Conservation (phyloP, 495 filamentous ascomycete genomes). For the Penicillium mononematosum region DNA sequence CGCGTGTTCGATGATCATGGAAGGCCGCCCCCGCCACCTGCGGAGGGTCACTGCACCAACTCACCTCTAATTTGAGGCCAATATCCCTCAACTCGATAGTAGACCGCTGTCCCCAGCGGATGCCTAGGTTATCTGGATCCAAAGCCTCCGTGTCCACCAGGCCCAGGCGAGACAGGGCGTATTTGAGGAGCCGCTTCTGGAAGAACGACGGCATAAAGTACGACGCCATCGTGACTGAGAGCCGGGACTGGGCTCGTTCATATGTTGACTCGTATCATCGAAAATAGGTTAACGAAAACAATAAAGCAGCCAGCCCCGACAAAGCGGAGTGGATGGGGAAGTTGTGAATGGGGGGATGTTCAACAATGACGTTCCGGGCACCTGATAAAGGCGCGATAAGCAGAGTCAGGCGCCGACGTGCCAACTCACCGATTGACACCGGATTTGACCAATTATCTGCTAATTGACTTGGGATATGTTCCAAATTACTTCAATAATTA, state of each 20-base stretch:
- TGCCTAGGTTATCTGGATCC: slow-evolving; percentile 75
- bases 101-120: slow-evolving; percentile 71
- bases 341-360: slow-evolving; percentile 14
- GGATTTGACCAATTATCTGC: neutral
- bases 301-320: slow-evolving; percentile 9
- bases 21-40: slow-evolving; percentile 10
- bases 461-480: neutral
- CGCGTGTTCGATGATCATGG: slow-evolving; percentile 2
- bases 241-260: slow-evolving; percentile 36
- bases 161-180: slow-evolving; percentile 74
- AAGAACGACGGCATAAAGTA: slow-evolving; percentile 72
- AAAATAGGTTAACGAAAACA: slow-evolving; percentile 1
- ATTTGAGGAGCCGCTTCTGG: slow-evolving; percentile 79
- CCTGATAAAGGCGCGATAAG: slow-evolving; percentile 34
- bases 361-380: slow-evolving; percentile 32
- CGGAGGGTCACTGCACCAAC: slow-evolving; percentile 19
- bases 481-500: neutral
- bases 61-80: slow-evolving; percentile 68
- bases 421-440: slow-evolving; percentile 14
- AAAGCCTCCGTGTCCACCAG: slow-evolving; percentile 78
- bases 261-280: slow-evolving; percentile 29
- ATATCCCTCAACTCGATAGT: slow-evolving; percentile 80
- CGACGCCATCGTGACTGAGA: slow-evolving; percentile 42
- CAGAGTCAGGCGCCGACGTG: slow-evolving; percentile 38
- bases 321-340: slow-evolving; percentile 12